Evolutionary conservation across 345 rosid genomes (phyloP), one percentile per base, ranked within the genome.

Genomic region (Eucalyptus pauciflora): DNA sequence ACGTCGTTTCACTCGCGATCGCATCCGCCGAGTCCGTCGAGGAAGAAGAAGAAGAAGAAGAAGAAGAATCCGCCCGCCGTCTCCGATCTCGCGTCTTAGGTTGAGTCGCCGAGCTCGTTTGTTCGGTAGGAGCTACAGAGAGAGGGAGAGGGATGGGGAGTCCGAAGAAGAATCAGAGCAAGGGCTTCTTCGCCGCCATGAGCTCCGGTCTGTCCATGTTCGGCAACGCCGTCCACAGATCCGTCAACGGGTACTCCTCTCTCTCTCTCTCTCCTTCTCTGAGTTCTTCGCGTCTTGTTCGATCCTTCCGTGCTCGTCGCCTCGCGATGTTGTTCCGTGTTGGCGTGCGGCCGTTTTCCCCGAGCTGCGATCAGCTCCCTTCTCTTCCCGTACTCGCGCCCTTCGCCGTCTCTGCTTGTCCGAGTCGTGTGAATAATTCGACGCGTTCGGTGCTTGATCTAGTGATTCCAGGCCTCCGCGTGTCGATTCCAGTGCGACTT

Each of bases 171-270:
- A 87, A 93, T 81, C 88, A 95, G 90, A 91, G 85, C 90, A 94
- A 92, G 80, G 96, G 97, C 69, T 95, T 95, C 90, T 94, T 95
- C 91, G 94, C 95, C 33, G 92, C 95, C 92, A 94, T 95, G 95
- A 91, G 92, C 69, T 95, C 97, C 27, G 94, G 96, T 54, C 91
- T 95, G 86, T 94, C 97, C 91, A 87, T 93, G 91, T 94, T 95
- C 88, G 95, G 97, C 54, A 94, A 71, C 92, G 95, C 95, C 93
- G 91, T 94, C 94, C 93, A 94, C 89, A 92, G 95, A 95, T 95
- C 97, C 87, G 95, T 93, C 88, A 91, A 93, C 94, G 97, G 94
- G 97, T 94, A 86, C 58, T 41, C 41, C 41, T 41, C 41, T 41
- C 41, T 41, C 41, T 41, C 41, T 41, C 41, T 41, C 41, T 41